These are phyloP conservation scores for Tolypocladium ovalisporum DNA, from an alignment of 2,329 filamentous ascomycete genomes.

Conservation along the genomic window DNA sequence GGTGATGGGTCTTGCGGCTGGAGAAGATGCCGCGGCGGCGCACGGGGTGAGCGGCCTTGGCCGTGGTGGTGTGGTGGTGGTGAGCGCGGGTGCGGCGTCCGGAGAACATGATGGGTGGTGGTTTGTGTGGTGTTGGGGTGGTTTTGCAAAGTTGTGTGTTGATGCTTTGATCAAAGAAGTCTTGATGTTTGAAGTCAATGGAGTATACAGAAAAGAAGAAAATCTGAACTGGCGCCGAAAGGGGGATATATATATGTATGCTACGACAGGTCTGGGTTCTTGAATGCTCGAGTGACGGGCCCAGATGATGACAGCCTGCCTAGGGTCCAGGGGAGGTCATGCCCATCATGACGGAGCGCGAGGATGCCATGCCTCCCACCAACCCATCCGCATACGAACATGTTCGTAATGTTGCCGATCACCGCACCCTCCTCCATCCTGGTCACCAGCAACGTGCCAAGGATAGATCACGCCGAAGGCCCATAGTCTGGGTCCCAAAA, in stretches of 20 bases:
- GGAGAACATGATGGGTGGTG: slow-evolving; percentile 9
- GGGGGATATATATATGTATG: background rate
- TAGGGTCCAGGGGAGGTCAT: background rate
- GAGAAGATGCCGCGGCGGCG: slow-evolving; percentile 31
- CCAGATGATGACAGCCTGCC: background rate
- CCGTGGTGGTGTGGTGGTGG: slow-evolving; percentile 19
- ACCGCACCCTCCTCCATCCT: background rate
- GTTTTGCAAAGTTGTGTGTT: background rate
- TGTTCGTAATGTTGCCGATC: background rate
- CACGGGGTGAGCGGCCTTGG: slow-evolving; percentile 23
- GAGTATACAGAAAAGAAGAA: background rate
- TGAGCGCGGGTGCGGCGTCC: slow-evolving; percentile 12
- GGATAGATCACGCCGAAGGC: no score
- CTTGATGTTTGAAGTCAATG: background rate
- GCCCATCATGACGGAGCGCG: background rate
- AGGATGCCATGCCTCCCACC: background rate
- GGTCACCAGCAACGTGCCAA: background rate
- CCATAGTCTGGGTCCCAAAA: background rate
- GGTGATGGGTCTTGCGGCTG: slow-evolving; percentile 22
- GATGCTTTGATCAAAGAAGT: background rate
- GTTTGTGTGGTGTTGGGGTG: background rate
- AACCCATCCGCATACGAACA: background rate
- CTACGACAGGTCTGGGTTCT: background rate
- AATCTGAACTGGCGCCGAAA: background rate
- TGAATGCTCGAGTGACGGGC: background rate